Base-by-base conservation (phyloP, 768 basidiomycete genomes). In the Tremella yokohamensis region DNA sequence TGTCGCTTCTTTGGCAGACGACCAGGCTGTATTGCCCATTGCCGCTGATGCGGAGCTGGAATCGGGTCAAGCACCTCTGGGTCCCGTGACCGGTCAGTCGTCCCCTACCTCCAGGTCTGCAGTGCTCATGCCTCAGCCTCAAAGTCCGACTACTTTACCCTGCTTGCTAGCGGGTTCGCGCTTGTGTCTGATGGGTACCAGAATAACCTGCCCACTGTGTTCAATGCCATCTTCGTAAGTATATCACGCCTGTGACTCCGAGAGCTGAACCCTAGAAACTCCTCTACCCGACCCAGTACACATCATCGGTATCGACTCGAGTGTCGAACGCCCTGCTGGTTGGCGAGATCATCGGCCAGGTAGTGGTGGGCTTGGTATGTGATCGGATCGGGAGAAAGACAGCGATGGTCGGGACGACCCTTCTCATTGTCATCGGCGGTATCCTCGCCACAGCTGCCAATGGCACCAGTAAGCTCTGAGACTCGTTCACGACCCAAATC, bases 361-460 rank as follows among this genome's bases (percentile, higher is more conserved):
- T 72, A 26, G 54, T 80, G 40, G 84, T 87, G 38, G 87, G 87
- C 12, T 65, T 87, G 20, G 72, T 87, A n/a, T 87, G 86, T 63
- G 87, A 89, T 70, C 80, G 84, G 50, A 69, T 85, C 24, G 87
- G 87, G n/a, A 79, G 87, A 51, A 88, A 88, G 71, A 82, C 83
- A n/a, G 87, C 86, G 16, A 81, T 89, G 52, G 82, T 87, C 18
- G 71, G 80, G 38, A 87, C 87, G 1, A 89, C 87, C 0, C 65
- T 83, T 34, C 75, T 85, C 38, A 89, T 89, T 58, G 84, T 87
- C 53, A 49, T 87, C 45, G 87, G 87, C 20, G 84, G 85, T 16
- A 84, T 80, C 20, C 79, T 88, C 20, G 83, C 81, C 8, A 87
- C 87, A 3, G 85, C 84, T 6, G 84, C 87, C 15, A 83, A 84